Conservation (phyloP, 2,329 filamentous ascomycete species). For the Ceratocystis alfenasii region DNA sequence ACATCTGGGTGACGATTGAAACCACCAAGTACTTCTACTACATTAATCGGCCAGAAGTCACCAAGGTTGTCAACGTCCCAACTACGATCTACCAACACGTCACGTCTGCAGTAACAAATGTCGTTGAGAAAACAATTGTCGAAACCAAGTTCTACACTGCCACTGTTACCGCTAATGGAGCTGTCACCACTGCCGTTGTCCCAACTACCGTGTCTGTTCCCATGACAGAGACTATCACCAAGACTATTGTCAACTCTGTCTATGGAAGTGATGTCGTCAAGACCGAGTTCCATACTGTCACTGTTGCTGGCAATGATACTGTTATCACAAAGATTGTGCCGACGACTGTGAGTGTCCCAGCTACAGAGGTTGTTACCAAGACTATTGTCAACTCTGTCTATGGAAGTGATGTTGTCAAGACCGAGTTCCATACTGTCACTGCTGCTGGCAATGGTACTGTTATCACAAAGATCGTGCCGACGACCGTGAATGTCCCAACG, state of each 20-base stretch:
- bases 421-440: background rate
- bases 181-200: background rate
- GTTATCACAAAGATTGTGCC: background rate
- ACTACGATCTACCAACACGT: slow-evolving; percentile 13
- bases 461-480: background rate
- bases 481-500: slow-evolving; percentile 12
- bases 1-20: slow-evolving; percentile 23
- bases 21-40: slow-evolving; percentile 22
- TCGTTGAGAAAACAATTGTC: background rate
- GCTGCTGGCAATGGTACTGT: background rate
- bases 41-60: slow-evolving; percentile 24
- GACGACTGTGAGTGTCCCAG: slow-evolving; percentile 15
- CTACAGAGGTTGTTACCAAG: slow-evolving; percentile 3
- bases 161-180: slow-evolving; percentile 1
- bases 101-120: slow-evolving; percentile 17
- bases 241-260: background rate
- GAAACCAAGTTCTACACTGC: slow-evolving; percentile 4
- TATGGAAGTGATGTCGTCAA: background rate
- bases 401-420: background rate
- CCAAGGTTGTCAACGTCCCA: slow-evolving; percentile 1
- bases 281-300: background rate
- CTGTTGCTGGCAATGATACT: background rate
- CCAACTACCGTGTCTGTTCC: slow-evolving; percentile 10
- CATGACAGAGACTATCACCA: slow-evolving; percentile 6
- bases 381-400: background rate